Base-by-base conservation (phyloP, 148 eudicot species). In the Spergularia bocconei region DNA sequence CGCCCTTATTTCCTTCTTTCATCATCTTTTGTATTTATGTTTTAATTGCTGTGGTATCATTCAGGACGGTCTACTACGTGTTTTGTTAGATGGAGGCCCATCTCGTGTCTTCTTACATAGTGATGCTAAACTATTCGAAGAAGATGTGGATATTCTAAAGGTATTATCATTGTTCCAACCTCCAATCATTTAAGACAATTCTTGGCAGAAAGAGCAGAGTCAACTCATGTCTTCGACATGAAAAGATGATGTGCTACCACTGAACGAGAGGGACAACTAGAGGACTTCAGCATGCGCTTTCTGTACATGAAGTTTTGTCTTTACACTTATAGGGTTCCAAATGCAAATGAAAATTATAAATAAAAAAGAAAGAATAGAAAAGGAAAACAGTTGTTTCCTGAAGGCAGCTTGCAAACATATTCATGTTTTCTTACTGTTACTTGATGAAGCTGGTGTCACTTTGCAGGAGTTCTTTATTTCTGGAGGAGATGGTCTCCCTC, bases 401-500 rank as follows among this genome's bases (percentile, higher is more conserved):
- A 29, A 44, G 54, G 60, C 17, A 44, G 10, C 48, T 44, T 44
- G 48, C 10, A 44, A 44, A 44, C 48, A 44, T 9, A 44, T 44
- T 36, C 56, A 38, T 29, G 12, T 48, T 52, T 65, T 4, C 10
- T 14, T 64, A 10, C 11, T 70, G 58, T n/a, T 29, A 25, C 54
- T 38, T 77, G 20, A 76, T 77, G 57, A 50, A 21, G 39, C 50
- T 21, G 19, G 51, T 21, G 59, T 25, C 11, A 15, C 51, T 72
- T 77, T 53, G 33, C 82, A 96, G 99, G 99, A 96, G 75, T 91
- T 96, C 82, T 96, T 96, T 64, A 96, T 96, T 75, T 96, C 98
- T 80, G 98, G 97, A 74, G 99, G 99, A 78, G 99, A 92, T 82
- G 98, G 99, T 38, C 97, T 96, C 76, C 99, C 99, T 79, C 94